Percentiles rank a stretch among this genome's conserved stretches.
These are phyloP conservation scores for Zychaea mexicana DNA, from an alignment of 371 early-diverging fungal species.

Conservation along the genomic window DNA sequence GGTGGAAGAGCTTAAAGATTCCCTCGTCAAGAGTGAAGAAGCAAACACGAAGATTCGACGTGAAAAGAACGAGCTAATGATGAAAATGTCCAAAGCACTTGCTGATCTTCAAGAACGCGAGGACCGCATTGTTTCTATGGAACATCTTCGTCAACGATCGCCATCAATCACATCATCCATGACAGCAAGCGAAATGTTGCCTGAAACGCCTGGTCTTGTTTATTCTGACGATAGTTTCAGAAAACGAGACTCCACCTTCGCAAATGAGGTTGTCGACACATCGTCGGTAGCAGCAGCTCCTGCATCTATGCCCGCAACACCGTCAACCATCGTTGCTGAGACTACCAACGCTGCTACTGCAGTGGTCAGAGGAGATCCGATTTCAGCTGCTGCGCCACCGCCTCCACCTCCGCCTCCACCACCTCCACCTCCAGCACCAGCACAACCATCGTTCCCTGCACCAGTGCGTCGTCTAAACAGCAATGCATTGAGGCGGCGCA, in stretches of 20 bases:
- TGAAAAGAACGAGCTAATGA: constrained; percentile 49
- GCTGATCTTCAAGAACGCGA: constrained; percentile 44
- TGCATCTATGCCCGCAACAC: too few species aligned
- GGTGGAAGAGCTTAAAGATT: constrained; percentile 46
- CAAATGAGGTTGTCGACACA: too few species aligned
- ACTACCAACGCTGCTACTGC: too few species aligned
- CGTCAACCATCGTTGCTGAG: too few species aligned
- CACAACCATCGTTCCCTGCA: constrained; percentile 7
- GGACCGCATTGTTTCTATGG: constrained; percentile 21
- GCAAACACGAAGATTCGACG: constrained; percentile 40
- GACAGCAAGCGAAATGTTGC: background rate
- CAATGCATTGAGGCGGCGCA: constrained; percentile 14
- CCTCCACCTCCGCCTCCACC: constrained; percentile 39
- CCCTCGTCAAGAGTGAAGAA: constrained; percentile 34
- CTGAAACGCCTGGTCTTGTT: background rate
- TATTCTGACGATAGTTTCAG: background rate
- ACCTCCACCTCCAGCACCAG: constrained; percentile 32
- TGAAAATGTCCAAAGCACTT: constrained; percentile 42
- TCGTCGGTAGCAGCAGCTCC: too few species aligned
- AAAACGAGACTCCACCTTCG: background rate
- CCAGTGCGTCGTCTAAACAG: constrained; percentile 15
- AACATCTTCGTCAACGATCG: background rate
- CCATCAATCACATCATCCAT: constrained; percentile 5
- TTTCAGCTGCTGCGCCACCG: constrained; percentile 4
- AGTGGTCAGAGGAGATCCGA: background rate